phyloP scores from a whole-genome alignment of 2,329 filamentous ascomycete genomes.

The Tolypocladium pustulatum region DNA sequence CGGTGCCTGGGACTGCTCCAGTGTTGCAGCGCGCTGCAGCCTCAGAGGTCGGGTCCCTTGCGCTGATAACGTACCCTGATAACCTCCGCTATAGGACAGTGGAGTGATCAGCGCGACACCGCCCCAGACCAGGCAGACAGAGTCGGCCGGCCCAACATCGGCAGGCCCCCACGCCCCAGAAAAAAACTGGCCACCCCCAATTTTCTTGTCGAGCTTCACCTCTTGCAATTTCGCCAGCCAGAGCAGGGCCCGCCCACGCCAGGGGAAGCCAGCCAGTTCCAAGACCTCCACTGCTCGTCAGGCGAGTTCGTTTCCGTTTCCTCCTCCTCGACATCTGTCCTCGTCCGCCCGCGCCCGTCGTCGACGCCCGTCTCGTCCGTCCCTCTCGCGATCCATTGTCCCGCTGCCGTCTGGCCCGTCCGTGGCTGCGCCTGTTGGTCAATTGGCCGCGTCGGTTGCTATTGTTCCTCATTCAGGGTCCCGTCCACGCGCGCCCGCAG shows the following conservation, averaged over 20 bases:
- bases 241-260: not conserved
- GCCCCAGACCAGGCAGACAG: no score
- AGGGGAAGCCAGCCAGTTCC: not conserved
- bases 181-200: not conserved
- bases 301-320: not conserved
- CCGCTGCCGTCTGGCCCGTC: not conserved
- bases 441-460: not conserved
- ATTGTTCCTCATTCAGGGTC: not conserved
- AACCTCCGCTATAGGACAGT: not conserved
- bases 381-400: not conserved
- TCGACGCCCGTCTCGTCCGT: not conserved
- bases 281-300: not conserved
- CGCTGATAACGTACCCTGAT: not conserved
- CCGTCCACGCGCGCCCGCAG: not conserved
- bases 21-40: not conserved
- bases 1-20: not conserved
- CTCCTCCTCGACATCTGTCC: not conserved
- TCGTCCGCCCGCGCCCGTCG: not conserved
- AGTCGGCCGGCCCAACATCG: not conserved
- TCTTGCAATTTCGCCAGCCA: not conserved
- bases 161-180: not conserved
- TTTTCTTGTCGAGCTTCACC: not conserved
- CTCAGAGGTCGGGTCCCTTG: not conserved
- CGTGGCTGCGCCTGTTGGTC: not conserved
- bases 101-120: not conserved